A percentile compares a stretch with the other conserved stretches of the same genome.
Evolutionary conservation across 78 protist species (phyloP).

Genomic region (Dictyostelium capitatum): DNA sequence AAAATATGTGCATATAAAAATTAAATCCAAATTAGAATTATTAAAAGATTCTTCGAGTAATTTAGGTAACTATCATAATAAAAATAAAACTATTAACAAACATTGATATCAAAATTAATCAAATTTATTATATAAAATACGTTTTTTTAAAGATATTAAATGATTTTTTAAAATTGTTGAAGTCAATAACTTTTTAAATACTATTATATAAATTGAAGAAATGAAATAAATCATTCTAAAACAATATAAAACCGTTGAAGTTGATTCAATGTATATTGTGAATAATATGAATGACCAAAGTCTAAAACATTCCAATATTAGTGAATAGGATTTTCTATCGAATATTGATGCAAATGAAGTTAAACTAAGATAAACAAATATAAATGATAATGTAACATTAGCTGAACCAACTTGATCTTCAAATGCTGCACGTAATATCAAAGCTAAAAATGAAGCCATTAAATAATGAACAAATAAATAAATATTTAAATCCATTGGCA

Average conservation of each 20-base stretch:
- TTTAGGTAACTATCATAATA: too few relatives aligned
- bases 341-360: conserved; percentile 55
- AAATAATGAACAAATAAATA: conserved; percentile 45
- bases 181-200: background rate
- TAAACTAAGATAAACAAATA: conserved; percentile 33
- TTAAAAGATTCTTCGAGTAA: too few relatives aligned
- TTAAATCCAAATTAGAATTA: too few relatives aligned
- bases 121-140: conserved; percentile 17
- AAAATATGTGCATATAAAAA: too few relatives aligned
- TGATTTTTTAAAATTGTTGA: background rate
- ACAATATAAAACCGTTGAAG: background rate
- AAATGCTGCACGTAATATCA: background rate
- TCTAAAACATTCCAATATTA: conserved; percentile 11
- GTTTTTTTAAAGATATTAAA: background rate
- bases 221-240: conserved; percentile 27
- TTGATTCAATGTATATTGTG: background rate
- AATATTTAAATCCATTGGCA: background rate
- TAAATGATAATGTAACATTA: conserved; percentile 9
- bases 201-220: background rate
- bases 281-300: background rate
- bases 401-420: conserved; percentile 11
- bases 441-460: background rate
- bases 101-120: too few relatives aligned
- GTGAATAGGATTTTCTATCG: conserved; percentile 43
- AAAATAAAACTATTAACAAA: too few relatives aligned